Percentiles rank a stretch among this genome's conserved stretches.
These are phyloP conservation scores for Metschnikowia koreensis DNA, from an alignment of 805 yeast genomes.

Conservation along the genomic window DNA sequence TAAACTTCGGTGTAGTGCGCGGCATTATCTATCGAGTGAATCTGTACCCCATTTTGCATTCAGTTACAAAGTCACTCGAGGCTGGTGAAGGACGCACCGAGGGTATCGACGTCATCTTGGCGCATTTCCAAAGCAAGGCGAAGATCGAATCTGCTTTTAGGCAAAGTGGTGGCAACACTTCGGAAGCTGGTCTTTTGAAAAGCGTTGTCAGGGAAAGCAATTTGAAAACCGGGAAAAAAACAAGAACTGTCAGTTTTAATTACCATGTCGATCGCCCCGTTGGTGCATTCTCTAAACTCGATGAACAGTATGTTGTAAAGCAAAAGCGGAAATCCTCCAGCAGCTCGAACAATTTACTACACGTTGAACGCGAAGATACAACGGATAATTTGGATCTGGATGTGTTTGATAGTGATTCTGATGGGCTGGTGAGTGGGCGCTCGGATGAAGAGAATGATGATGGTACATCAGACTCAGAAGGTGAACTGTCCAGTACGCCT, in stretches of 20 bases:
- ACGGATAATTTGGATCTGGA: slow-evolving; percentile 13
- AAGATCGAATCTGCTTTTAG: slow-evolving; percentile 1
- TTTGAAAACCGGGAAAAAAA: slow-evolving; percentile 20
- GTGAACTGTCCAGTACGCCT: not conserved
- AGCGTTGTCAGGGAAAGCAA: slow-evolving; percentile 18
- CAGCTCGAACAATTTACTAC: not conserved
- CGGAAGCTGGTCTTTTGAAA: slow-evolving; percentile 11
- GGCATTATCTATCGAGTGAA: slow-evolving; percentile 80
- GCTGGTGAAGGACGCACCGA: slow-evolving; percentile 12
- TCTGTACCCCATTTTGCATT: slow-evolving; percentile 63
- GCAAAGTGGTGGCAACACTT: not conserved
- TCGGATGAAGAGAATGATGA: not conserved
- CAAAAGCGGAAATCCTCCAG: not conserved
- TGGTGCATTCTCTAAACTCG: not conserved
- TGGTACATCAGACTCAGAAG: not conserved
- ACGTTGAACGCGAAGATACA: not conserved
- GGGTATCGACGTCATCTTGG: slow-evolving; percentile 12
- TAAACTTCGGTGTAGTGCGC: slow-evolving; percentile 81
- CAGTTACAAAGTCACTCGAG: slow-evolving; percentile 39
- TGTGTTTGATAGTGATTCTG: slow-evolving; percentile 18
- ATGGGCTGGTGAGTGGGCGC: slow-evolving; percentile 8
- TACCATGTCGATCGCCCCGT: slow-evolving; percentile 18
- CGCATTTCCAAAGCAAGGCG: slow-evolving; percentile 9
- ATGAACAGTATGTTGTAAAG: not conserved
- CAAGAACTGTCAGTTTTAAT: slow-evolving; percentile 38